Evolutionary conservation across 768 basidiomycete species (phyloP), one percentile per base, ranked within the genome.

Genomic region (Terana coerulea): DNA sequence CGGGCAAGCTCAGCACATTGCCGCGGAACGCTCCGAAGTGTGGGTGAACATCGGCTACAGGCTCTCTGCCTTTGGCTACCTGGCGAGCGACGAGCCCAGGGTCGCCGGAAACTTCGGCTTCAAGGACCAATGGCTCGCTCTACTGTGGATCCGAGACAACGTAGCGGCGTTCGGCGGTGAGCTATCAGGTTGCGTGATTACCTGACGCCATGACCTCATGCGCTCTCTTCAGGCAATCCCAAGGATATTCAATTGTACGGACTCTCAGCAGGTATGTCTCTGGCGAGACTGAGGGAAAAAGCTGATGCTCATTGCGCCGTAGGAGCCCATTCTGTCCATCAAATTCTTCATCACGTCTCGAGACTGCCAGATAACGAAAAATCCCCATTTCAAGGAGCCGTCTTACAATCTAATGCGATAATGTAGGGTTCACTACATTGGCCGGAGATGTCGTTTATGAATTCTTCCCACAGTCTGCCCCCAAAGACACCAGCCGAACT

Each of bases 1-100:
- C 28, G 69, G 72, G 24, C 86, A 88, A 62, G 81, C 85, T 0
- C 86, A 90, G 59, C 84, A 80, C 61, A 72, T 85, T 34, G 73
- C 84, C 11, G 76, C 80, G 14, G 80, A 80, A 54, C 73, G 82
- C 19, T 76, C 76, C 4, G 82, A 88, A 66, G 76, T 91, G 14
- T 84, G 83, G 76, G 81, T 91, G 7, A 86, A 89, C 59, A 77
- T 90, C 11, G 88, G 85, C 30, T 88, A 89, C 62, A 79, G 88
- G 19, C 70, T 91, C 12, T 87, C 86, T 0, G 86, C 77, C 1
- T 86, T 90, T 58, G 88, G 88, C 0, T 91, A 88, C 60, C 69
- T 91, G 19, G 87, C 86, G 0, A 76, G 75, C 56, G 82, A 85
- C 39, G 64, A 77, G 52, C 86, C 85, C 11, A 61, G 67, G 35